phyloP scores from a whole-genome alignment of 179 eudicot genomes.

The Camellia oleifera region DNA sequence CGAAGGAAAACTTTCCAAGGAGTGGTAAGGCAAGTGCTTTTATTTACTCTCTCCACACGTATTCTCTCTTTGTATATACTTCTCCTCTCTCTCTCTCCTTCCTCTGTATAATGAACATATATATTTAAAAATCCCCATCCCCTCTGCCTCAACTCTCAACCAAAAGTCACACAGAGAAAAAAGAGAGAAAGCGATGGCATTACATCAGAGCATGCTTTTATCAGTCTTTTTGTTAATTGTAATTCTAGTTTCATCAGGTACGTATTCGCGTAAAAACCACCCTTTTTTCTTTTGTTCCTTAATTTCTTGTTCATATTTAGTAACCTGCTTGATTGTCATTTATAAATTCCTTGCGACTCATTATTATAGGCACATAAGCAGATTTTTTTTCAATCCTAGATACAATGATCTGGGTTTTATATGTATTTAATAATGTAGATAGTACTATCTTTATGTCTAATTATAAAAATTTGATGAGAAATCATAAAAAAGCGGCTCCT shows the following conservation, averaged over 20 bases:
- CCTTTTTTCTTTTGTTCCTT: background rate
- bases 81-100: background rate
- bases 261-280: background rate
- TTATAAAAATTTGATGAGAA: no score
- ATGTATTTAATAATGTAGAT: no score
- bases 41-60: slow-evolving; percentile 8
- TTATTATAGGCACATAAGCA: no score
- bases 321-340: background rate
- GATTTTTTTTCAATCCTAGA: no score
- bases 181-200: slow-evolving; percentile 8
- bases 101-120: background rate
- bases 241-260: slow-evolving; percentile 18
- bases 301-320: background rate
- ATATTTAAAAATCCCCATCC: no score
- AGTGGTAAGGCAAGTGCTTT: background rate
- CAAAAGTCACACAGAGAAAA: background rate
- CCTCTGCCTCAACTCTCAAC: background rate
- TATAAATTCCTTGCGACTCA: no score
- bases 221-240: background rate
- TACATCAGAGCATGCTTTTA: background rate
- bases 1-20: background rate
- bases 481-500: no score
- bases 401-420: no score
- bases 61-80: slow-evolving; percentile 6
- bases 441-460: no score